Evolutionary conservation across 345 rosid genomes (phyloP).

Genomic region (Luvunga scandens): DNA sequence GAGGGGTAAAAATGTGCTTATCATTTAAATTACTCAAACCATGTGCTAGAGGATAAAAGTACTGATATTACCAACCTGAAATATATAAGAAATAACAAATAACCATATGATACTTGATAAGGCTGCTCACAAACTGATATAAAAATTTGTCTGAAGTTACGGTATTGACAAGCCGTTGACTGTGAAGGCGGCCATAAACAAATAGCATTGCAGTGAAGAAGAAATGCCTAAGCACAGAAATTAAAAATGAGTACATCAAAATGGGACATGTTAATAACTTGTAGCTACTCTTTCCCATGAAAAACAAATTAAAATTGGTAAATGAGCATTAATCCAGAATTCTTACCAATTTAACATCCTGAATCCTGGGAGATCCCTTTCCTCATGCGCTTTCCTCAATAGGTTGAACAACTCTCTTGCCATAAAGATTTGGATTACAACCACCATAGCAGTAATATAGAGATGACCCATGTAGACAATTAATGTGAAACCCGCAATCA

Average conservation of each 20-base stretch:
- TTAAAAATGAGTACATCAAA: constrained; percentile 5
- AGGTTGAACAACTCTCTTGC: constrained; percentile 86
- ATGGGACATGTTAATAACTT: not conserved
- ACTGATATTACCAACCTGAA: constrained; percentile 54
- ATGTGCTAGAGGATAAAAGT: constrained; percentile 2
- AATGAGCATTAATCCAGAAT: not conserved
- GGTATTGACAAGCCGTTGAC: constrained; percentile 87
- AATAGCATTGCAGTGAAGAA: constrained; percentile 97
- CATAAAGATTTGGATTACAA: constrained; percentile 92
- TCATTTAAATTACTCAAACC: not conserved
- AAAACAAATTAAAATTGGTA: not conserved
- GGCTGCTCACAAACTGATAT: constrained; percentile 73
- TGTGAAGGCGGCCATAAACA: constrained; percentile 92
- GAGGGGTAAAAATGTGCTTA: not conserved
- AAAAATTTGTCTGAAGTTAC: constrained; percentile 75
- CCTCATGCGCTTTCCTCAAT: constrained; percentile 84
- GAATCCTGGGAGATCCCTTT: constrained; percentile 78
- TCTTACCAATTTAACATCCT: constrained; percentile 81
- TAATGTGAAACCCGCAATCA: constrained; percentile 82
- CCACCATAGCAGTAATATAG: constrained; percentile 92
- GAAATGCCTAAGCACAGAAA: constrained; percentile 68
- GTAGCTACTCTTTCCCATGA: not conserved
- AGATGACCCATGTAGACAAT: constrained; percentile 96
- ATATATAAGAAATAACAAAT: constrained; percentile 85
- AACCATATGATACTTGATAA: constrained; percentile 90